phyloP scores from a whole-genome alignment of 768 basidiomycete genomes.

The Leccinum aurantiacum region DNA sequence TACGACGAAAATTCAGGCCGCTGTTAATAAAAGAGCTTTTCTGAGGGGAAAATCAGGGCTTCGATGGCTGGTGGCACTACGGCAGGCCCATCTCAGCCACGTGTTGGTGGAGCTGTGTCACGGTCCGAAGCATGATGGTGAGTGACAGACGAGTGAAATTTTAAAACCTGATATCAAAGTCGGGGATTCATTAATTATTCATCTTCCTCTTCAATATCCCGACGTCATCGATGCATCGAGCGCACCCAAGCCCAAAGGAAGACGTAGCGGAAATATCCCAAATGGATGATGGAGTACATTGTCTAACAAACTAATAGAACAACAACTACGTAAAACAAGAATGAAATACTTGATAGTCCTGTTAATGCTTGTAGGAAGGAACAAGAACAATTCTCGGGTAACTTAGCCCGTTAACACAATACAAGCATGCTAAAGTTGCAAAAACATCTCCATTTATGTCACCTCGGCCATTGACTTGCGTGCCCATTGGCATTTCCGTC shows the following conservation, averaged over 20 bases:
- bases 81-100: too few species aligned
- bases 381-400: conserved; percentile 8
- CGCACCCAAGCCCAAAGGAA: neutral
- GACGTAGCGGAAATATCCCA: conserved; percentile 32
- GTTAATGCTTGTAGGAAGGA: conserved; percentile 5
- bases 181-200: too few species aligned
- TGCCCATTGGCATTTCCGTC: conserved; percentile 26
- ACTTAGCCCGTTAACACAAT: conserved; percentile 6
- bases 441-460: conserved; percentile 16
- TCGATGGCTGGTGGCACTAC: too few species aligned
- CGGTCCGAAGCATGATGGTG: too few species aligned
- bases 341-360: conserved; percentile 13
- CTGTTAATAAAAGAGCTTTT: too few species aligned
- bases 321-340: conserved; percentile 22
- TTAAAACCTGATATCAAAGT: too few species aligned
- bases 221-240: neutral
- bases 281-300: conserved; percentile 12
- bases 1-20: too few species aligned
- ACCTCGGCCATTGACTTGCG: conserved; percentile 19
- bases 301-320: conserved; percentile 23
- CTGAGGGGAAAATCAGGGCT: too few species aligned
- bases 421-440: conserved; percentile 9
- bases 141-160: too few species aligned
- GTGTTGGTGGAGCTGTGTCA: too few species aligned
- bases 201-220: too few species aligned